These are phyloP conservation scores for Allium sativum DNA, from an alignment of 106 monocot species.

Conservation along the genomic window DNA sequence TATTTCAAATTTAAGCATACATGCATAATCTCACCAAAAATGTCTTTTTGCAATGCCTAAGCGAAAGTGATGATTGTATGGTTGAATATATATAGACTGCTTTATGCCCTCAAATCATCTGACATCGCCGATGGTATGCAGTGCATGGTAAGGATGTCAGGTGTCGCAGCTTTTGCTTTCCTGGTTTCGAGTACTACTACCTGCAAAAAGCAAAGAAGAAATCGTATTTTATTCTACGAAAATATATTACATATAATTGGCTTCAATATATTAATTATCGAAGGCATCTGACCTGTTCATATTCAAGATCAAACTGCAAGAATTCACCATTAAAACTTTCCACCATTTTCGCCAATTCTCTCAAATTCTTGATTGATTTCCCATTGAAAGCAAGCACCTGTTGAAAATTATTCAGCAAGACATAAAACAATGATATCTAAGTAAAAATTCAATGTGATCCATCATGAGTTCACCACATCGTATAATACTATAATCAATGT, in stretches of 20 bases:
- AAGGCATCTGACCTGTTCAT: slow-evolving; percentile 51
- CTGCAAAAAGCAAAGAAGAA: slow-evolving; percentile 13
- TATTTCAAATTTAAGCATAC: no score
- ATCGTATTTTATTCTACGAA: no score
- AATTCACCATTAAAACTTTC: slow-evolving; percentile 77
- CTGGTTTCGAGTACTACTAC: slow-evolving; percentile 75
- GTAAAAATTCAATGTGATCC: no score
- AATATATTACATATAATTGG: no score
- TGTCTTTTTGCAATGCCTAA: no score
- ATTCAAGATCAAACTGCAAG: slow-evolving; percentile 86
- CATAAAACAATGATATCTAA: no score
- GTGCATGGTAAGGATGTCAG: slow-evolving; percentile 78
- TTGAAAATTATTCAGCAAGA: no score
- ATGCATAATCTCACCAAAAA: no score
- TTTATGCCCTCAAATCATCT: slow-evolving; percentile 59
- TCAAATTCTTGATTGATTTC: slow-evolving; percentile 90
- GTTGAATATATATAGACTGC: not conserved
- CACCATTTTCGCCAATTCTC: slow-evolving; percentile 70
- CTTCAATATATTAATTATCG: no score
- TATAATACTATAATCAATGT: no score
- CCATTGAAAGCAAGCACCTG: slow-evolving; percentile 61
- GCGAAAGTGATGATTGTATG: not conserved
- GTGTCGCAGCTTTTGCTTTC: slow-evolving; percentile 76
- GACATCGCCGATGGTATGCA: slow-evolving; percentile 90
- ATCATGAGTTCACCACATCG: no score